Evolutionary conservation across 345 rosid species (phyloP).

Genomic region (Viola odorata): DNA sequence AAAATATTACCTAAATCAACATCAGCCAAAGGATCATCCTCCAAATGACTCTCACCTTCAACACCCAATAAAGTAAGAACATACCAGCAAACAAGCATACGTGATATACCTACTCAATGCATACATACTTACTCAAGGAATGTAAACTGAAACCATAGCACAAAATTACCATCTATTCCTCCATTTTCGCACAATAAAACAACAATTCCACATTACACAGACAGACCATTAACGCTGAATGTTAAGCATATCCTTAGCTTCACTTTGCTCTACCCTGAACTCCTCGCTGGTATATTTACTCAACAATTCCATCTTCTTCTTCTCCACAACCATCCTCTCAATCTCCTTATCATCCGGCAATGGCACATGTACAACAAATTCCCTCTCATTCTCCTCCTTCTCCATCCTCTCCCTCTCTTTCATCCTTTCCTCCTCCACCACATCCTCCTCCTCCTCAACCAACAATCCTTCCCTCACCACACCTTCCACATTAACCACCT

Average conservation of each 20-base stretch:
- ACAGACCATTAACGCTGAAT: constrained; percentile 50
- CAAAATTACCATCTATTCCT: no score
- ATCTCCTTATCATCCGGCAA: constrained; percentile 93
- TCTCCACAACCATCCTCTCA: constrained; percentile 86
- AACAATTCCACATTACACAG: neutral
- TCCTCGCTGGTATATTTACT: constrained; percentile 65
- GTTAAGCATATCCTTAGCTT: constrained; percentile 90
- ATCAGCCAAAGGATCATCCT: no score
- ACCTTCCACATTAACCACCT: constrained; percentile 66
- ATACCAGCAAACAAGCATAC: no score
- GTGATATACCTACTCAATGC: no score
- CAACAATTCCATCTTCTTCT: constrained; percentile 73
- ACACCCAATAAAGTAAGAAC: no score
- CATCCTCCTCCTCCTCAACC: constrained; percentile 89
- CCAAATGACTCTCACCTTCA: no score
- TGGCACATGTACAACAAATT: constrained; percentile 85
- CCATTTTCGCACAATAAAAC: neutral
- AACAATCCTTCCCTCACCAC: constrained; percentile 43
- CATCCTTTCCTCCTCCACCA: constrained; percentile 60
- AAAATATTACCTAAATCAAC: no score
- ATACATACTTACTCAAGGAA: no score
- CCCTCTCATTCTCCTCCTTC: constrained; percentile 59
- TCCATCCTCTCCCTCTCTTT: constrained; percentile 46
- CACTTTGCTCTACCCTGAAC: constrained; percentile 71
- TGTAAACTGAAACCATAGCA: no score